Evolutionary conservation across 2,329 filamentous ascomycete species (phyloP), one percentile per base, ranked within the genome.

Genomic region (Byssochlamys sp.): DNA sequence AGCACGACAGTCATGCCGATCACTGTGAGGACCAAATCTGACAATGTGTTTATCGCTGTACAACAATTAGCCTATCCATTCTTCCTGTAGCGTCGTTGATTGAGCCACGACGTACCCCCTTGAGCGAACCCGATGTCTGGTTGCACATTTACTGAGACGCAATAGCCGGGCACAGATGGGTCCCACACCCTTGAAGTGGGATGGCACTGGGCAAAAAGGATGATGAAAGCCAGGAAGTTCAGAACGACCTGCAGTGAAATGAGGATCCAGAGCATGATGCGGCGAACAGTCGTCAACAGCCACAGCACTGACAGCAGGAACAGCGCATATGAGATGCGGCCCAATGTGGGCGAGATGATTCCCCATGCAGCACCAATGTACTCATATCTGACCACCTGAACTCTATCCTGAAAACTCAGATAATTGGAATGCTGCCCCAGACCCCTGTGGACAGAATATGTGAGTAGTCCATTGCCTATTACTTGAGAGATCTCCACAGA

Each of bases 271-370:
- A 65, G 31, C 0, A 64, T 57, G 45, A 60, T 57, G 10, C 59
- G 53, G 6, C 51, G 59, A 9, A 39, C 27, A n/a, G 29, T 28
- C 7, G 55, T 58, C 53, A 64, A 52, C 3, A 60, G 39, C 19
- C 57, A 55, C 5, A 61, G 54, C 2, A 65, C 58, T 6, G 60
- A 60, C 4, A 62, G 55, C 1, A 66, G 54, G 1, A 63, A 65
- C 9, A 62, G 52, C 11, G 55, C 58, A 14, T 63, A 60, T 2
- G 61, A 59, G 7, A 65, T 55, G 27, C 64, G 64, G 1, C 59
- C 61, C 3, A 63, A 57, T 9, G 61, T 55, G 7, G 55, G 59
- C 48, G 60, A 60, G 25, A 65, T 27, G 19, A 59, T 52, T 1
- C 59, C 60, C 35, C 62, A 61, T n/a, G 57, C 59, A 12, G 58